These are phyloP conservation scores for Nymphaea colorata DNA, from an alignment of 164 flowering plant species.

Conservation along the genomic window DNA sequence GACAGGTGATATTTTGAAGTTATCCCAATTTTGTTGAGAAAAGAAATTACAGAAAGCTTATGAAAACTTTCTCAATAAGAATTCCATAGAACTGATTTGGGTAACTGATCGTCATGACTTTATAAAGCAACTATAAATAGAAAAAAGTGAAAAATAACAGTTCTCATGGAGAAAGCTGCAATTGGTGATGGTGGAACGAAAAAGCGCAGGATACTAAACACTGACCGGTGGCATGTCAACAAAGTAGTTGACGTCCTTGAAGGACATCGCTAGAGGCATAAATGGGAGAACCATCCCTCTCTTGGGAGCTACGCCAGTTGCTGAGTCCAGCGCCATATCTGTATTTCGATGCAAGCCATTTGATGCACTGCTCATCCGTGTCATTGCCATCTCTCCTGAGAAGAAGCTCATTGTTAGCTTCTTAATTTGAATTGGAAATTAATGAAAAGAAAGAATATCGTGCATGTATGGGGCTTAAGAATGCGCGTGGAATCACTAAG, in stretches of 20 bases:
- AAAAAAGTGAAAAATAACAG: neutral
- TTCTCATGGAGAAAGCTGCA: neutral
- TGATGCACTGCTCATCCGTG: constrained; percentile 38
- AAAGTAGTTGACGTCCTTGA: constrained; percentile 63
- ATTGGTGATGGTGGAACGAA: neutral
- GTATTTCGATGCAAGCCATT: constrained; percentile 25
- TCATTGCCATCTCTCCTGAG: constrained; percentile 55
- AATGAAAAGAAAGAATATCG: neutral
- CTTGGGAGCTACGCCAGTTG: constrained; percentile 55
- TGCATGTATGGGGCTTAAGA: neutral
- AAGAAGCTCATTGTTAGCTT: neutral
- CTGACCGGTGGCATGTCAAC: constrained; percentile 91
- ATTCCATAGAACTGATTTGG: too few species aligned
- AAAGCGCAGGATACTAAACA: neutral
- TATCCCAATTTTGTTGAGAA: neutral
- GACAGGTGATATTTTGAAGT: neutral
- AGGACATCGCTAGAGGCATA: constrained; percentile 84
- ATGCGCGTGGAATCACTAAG: neutral
- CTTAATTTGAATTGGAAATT: neutral
- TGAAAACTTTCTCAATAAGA: too few species aligned
- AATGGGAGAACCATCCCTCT: constrained; percentile 99
- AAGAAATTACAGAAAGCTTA: too few species aligned
- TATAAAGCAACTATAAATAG: neutral
- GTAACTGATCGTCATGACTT: too few species aligned
- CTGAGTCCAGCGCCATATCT: constrained; percentile 32